Evolutionary conservation across 2,329 filamentous ascomycete genomes (phyloP).

Genomic region (Cordyceps pruinosa): DNA sequence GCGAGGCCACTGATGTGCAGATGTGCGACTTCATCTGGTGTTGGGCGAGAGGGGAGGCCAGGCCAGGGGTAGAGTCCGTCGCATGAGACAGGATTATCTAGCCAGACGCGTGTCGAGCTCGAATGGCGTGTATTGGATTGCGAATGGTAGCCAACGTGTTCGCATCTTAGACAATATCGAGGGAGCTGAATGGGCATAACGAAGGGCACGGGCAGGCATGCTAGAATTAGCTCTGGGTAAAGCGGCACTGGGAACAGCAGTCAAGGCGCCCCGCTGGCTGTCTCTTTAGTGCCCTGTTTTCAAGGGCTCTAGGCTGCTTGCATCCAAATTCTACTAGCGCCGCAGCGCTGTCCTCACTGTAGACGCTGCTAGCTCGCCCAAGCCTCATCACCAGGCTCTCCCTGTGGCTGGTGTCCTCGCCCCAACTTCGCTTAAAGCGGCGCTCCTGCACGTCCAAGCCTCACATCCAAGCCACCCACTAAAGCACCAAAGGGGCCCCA

Average conservation of each 20-base stretch:
- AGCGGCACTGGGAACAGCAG: background rate
- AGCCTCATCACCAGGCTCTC: no score
- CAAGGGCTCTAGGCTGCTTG: no score
- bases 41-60: no score
- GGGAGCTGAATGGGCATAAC: background rate
- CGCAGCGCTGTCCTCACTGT: constrained; percentile 5
- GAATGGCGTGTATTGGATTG: background rate
- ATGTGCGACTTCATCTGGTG: constrained; percentile 1
- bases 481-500: constrained; percentile 12
- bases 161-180: background rate
- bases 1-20: constrained; percentile 1
- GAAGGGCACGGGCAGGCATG: background rate
- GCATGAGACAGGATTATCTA: background rate
- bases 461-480: no score
- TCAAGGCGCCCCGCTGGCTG: background rate
- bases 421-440: background rate
- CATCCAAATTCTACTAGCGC: background rate
- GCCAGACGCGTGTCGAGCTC: background rate
- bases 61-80: no score
- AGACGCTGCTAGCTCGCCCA: background rate
- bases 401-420: background rate
- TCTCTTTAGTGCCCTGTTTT: no score
- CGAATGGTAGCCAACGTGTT: no score
- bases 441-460: background rate
- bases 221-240: background rate